A percentile compares a stretch with the other conserved stretches of the same genome.
Evolutionary conservation across 192 early-diverging fungal species (phyloP).

Genomic region (Umbelopsis isabellina): DNA sequence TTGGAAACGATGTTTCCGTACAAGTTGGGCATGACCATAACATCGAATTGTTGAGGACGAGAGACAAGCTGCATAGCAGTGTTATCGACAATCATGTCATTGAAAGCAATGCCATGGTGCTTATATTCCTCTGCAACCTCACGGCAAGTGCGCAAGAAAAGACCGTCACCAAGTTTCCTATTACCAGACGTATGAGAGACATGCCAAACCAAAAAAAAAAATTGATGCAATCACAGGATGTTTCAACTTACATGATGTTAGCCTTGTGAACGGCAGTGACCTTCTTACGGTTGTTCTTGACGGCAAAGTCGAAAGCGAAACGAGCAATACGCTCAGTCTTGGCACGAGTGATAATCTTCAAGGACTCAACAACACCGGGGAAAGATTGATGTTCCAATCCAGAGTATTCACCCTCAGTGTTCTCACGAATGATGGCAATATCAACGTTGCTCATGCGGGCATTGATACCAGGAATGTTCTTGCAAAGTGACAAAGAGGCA

Average conservation of each 20-base stretch:
- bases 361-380: conserved; percentile 97
- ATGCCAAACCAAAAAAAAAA: not conserved
- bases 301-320: conserved; percentile 98
- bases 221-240: too few relatives aligned
- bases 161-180: conserved; percentile 96
- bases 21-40: conserved; percentile 99
- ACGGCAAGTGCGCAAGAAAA: conserved; percentile 96
- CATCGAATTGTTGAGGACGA: conserved; percentile 97
- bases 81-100: conserved; percentile 99
- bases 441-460: conserved; percentile 93
- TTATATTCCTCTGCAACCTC: conserved; percentile 95
- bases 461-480: conserved; percentile 86
- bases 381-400: conserved; percentile 98
- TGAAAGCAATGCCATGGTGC: conserved; percentile 84
- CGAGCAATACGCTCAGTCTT: conserved; percentile 99
- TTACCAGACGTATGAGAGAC: too few relatives aligned
- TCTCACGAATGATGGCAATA: conserved; percentile 99
- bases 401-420: conserved; percentile 99
- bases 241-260: conserved; percentile 89
- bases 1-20: conserved; percentile 99
- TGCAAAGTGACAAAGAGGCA: conserved; percentile 90
- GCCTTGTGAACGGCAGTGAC: conserved; percentile 99
- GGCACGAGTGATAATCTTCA: conserved; percentile 95
- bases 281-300: conserved; percentile 97
- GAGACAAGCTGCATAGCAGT: conserved; percentile 99